Evolutionary conservation across 768 basidiomycete genomes (phyloP), one percentile per base, ranked within the genome.

Genomic region (Leucogyrophana mollusca): DNA sequence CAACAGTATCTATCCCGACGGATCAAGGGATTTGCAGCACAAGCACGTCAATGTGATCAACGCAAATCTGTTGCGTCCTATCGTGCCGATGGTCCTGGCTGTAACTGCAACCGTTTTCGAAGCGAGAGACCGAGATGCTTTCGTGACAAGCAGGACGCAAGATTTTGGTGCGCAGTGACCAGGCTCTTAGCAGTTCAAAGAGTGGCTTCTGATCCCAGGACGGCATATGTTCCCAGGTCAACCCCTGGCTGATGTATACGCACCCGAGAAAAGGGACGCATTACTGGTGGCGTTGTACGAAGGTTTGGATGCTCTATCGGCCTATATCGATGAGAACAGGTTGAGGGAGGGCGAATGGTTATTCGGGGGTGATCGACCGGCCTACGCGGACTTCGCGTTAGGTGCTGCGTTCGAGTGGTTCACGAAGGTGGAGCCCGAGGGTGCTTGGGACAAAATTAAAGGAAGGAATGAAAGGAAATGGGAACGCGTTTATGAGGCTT

Each of bases 321-420:
- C n/a, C 6, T 37, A 37, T n/a, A 37, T 37, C 20, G 35, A 37
- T 16, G 27, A 30, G 27, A 30, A 30, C 27, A 13, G 27, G 7
- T 30, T 30, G 27, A 13, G 27, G 13, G 13, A 30, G 27, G n/a
- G 8, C 16, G 35, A 37, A n/a, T 37, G 35, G 35, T 9, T 37
- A 21, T 37, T 37, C 16, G 35, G 35, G 9, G 9, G 9, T 9
- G 16, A 16, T 16, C n/a, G 16, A 21, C 35, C 8, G 20, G 20
- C 35, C n/a, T 37, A 33, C n/a, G 32, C 32, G n/a, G 32, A 33
- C 32, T 33, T 33, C n/a, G 32, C 32, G n/a, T n/a, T 33, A n/a
- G 9, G 68, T 1, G 25, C 22, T 25, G 56, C 56, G 37, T 57
- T 54, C 7, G 66, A 64, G 18, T 62, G 47, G 48, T 63, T 68